These are phyloP conservation scores for Trichophyton mentagrophytes DNA, from an alignment of 2,329 filamentous ascomycete genomes.

Conservation along the genomic window DNA sequence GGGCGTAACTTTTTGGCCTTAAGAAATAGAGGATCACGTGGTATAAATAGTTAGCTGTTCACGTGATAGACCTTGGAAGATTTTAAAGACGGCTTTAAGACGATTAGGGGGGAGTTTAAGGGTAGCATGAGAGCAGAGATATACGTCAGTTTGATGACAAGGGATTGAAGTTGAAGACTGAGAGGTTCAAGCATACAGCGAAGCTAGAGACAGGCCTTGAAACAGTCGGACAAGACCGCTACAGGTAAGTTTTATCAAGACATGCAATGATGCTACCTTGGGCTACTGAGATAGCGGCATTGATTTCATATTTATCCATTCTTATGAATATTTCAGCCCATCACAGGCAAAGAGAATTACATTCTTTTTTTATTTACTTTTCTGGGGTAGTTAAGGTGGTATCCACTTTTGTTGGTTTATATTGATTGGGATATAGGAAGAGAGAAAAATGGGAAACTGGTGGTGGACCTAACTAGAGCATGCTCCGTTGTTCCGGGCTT, in stretches of 20 bases:
- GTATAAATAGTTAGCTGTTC: not conserved
- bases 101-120: too few species aligned
- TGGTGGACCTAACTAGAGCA: constrained; percentile 18
- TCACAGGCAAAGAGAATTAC: not conserved
- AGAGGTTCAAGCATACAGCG: too few species aligned
- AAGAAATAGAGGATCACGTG: not conserved
- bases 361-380: constrained; percentile 3
- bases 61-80: not conserved
- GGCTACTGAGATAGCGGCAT: not conserved
- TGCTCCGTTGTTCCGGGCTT: constrained; percentile 22
- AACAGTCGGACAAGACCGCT: not conserved
- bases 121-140: too few species aligned
- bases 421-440: not conserved
- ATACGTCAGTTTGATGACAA: not conserved
- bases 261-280: not conserved
- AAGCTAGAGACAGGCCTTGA: too few species aligned
- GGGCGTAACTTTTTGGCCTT: not conserved
- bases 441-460: not conserved
- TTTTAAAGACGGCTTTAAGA: not conserved
- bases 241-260: not conserved
- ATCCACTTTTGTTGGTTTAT: not conserved
- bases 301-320: not conserved
- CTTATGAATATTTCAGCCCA: not conserved
- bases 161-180: not conserved
- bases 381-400: not conserved